These are phyloP conservation scores for Trichoderma sp. DNA, from an alignment of 2,329 filamentous ascomycete species.

Conservation along the genomic window DNA sequence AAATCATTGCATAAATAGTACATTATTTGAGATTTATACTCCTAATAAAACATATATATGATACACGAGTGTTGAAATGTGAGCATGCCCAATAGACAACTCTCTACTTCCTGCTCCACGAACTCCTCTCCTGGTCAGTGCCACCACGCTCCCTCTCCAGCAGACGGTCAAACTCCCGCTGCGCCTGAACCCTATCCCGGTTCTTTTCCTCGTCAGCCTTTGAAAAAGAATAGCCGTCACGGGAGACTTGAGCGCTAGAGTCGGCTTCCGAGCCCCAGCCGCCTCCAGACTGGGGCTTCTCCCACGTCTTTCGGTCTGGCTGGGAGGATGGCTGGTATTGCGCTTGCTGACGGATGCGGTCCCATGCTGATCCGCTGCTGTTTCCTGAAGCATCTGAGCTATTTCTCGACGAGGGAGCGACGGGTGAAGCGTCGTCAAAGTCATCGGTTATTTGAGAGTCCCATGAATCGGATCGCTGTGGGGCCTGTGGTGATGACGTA, in stretches of 20 bases:
- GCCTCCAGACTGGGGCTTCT: conserved; percentile 20
- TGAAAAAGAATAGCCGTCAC: conserved; percentile 37
- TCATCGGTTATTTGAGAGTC: conserved; percentile 28
- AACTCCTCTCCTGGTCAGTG: conserved; percentile 28
- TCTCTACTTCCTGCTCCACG: conserved; percentile 29
- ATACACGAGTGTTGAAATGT: background rate
- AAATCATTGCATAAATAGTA: background rate
- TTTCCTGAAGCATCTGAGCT: conserved; percentile 21
- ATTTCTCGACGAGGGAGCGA: conserved; percentile 34
- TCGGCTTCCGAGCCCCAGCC: conserved; percentile 29
- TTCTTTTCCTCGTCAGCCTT: conserved; percentile 38
- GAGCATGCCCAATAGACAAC: background rate
- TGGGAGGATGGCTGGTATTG: conserved; percentile 30
- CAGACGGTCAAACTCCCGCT: conserved; percentile 51
- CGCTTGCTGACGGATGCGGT: conserved; percentile 43
- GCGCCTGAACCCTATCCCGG: conserved; percentile 45
- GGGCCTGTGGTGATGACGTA: conserved; percentile 8
- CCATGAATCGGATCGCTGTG: conserved; percentile 26
- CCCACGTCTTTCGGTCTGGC: conserved; percentile 23
- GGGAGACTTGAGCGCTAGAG: conserved; percentile 23
- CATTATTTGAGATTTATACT: background rate
- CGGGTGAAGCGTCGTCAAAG: conserved; percentile 45
- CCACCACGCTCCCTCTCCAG: conserved; percentile 45
- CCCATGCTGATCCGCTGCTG: conserved; percentile 42
- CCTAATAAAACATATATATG: background rate